phyloP scores from a whole-genome alignment of 495 filamentous ascomycete genomes.

The Amniculicola lignicola region DNA sequence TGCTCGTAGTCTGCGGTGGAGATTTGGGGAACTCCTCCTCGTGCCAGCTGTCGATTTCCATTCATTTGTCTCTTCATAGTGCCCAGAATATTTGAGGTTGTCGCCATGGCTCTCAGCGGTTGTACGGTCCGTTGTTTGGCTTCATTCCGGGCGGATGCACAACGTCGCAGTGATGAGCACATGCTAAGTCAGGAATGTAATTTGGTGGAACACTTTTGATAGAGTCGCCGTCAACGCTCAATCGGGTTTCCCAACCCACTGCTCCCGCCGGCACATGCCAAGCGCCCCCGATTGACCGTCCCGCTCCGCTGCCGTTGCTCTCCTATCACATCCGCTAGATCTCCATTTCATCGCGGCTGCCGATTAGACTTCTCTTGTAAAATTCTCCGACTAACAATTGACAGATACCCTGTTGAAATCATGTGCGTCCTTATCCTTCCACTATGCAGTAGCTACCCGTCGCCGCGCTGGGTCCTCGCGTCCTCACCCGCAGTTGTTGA shows the following conservation, averaged over 20 bases:
- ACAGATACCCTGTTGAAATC: too few relatives aligned
- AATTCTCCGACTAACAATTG: too few relatives aligned
- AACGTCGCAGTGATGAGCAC: conserved; percentile 17
- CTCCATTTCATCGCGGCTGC: too few relatives aligned
- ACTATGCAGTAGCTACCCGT: too few relatives aligned
- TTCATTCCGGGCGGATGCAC: not conserved
- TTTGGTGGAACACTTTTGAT: conserved; percentile 18
- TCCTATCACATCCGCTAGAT: too few relatives aligned
- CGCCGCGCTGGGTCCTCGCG: too few relatives aligned
- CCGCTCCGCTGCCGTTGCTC: conserved; percentile 32
- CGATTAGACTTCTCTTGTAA: too few relatives aligned
- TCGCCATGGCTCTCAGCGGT: conserved; percentile 26
- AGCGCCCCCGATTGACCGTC: conserved; percentile 17
- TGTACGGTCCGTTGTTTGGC: conserved; percentile 28
- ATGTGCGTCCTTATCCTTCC: too few relatives aligned
- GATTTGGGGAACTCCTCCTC: too few relatives aligned
- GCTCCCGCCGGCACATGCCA: conserved; percentile 26
- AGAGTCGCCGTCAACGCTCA: not conserved
- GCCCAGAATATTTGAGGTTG: conserved; percentile 4
- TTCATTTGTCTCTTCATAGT: conserved; percentile 13
- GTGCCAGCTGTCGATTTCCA: not conserved
- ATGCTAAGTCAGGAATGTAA: conserved; percentile 19
- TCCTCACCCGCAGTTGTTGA: too few relatives aligned
- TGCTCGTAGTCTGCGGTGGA: too few relatives aligned
- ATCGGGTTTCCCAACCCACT: not conserved